Evolutionary conservation across 1,284 basidiomycete species (phyloP), one percentile per base, ranked within the genome.

Genomic region (Cryptococcus sp.): DNA sequence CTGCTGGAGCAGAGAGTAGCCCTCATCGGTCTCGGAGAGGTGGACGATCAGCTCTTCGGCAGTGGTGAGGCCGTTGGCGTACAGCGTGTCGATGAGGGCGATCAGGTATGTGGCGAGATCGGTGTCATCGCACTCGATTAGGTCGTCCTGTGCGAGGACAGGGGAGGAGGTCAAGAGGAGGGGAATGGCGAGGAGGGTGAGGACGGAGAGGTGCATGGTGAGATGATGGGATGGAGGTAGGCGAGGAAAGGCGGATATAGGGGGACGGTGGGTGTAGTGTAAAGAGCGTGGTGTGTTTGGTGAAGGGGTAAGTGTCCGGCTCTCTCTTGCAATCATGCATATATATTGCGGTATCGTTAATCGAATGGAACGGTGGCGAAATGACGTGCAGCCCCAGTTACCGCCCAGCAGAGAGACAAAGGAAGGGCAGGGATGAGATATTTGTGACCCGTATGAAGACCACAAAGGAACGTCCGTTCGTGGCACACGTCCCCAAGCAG

Each of bases 41-140:
- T 58, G 53, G n/a, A 67, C 70, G n/a, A 76, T 50, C 44, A 71
- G 62, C 38, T 67, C 55, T 53, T 73, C 73, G 57, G 67, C 73
- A 13, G 53, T 60, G n/a, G 67, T 68, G 20, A 73, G 61, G 16
- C 70, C 72, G 54, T 69, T 69, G 52, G 53, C 54, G 55, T 68
- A 71, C 15, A 73, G 64, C 4, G 55, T 55, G 46, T 69, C 71
- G 40, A 76, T 62, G 21, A 76, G 65, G 2, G 64, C 51, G 40
- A 69, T 59, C 47, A 76, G 64, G 60, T 69, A 76, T 33, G 60
- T 51, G 12, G 65, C 57, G 1, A 72, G 56, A 15, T 47, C 24
- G 20, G 51, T 47, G 53, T 72, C 62, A 45, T 50, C 50, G 58
- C 70, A 72, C 5, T 62, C 63, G 20, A 70, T 51, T 15, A 57